These are phyloP conservation scores for Picochlorum sp. DNA, from an alignment of 139 green algal genomes.

Conservation along the genomic window DNA sequence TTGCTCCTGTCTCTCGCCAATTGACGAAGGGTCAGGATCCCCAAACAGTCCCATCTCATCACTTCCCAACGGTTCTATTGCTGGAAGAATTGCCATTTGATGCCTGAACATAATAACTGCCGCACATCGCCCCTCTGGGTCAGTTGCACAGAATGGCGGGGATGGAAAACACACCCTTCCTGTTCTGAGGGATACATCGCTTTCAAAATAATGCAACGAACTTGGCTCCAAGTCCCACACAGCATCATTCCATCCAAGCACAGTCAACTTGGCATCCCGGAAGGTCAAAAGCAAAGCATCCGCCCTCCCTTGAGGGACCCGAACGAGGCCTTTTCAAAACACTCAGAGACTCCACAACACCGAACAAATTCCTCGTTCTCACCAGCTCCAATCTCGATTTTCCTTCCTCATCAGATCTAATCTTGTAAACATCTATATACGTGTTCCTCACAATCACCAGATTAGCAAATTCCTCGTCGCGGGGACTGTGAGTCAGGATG, in stretches of 20 bases:
- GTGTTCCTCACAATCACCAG: conserved; percentile 60
- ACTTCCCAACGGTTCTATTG: conserved; percentile 31
- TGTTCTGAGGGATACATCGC: conserved; percentile 30
- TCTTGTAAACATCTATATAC: conserved; percentile 55
- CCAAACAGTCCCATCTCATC: conserved; percentile 13
- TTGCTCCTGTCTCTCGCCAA: background rate
- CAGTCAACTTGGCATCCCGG: conserved; percentile 79
- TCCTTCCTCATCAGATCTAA: background rate
- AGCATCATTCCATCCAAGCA: conserved; percentile 73
- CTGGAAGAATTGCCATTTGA: conserved; percentile 66
- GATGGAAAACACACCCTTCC: conserved; percentile 35
- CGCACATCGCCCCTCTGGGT: conserved; percentile 71
- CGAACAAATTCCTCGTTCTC: conserved; percentile 34
- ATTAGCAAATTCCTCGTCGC: conserved; percentile 36
- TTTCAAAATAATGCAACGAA: conserved; percentile 83
- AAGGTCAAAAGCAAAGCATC: conserved; percentile 71
- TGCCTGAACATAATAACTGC: conserved; percentile 60
- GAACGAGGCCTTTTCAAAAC: conserved; percentile 39
- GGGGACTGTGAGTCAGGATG: conserved; percentile 19
- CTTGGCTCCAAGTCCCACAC: conserved; percentile 36
- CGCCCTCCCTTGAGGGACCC: conserved; percentile 22
- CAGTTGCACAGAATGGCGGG: conserved; percentile 45
- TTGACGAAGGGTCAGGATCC: conserved; percentile 1
- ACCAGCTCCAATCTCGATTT: conserved; percentile 42
- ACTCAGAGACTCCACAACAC: conserved; percentile 59